Evolutionary conservation across 805 yeast genomes (phyloP).

Genomic region (Candida odintsovae): DNA sequence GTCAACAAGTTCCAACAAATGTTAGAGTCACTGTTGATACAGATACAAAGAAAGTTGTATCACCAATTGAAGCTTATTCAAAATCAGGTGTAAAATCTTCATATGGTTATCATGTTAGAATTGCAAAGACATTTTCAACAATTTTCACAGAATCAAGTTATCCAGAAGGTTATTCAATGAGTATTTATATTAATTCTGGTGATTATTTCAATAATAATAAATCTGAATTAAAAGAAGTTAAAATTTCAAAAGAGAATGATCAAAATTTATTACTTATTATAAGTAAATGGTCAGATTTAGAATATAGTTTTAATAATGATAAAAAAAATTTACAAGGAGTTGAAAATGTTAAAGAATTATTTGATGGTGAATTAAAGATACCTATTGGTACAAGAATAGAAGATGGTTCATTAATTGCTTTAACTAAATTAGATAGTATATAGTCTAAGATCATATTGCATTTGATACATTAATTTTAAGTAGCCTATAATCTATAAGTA

Average conservation of each 20-base stretch:
- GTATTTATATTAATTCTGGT: conserved; percentile 62
- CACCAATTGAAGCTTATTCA: conserved; percentile 63
- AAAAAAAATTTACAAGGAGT: conserved; percentile 46
- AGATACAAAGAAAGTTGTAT: conserved; percentile 53
- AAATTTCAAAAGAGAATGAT: conserved; percentile 17
- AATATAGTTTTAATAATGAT: conserved; percentile 47
- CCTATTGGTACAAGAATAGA: conserved; percentile 59
- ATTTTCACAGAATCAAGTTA: conserved; percentile 66
- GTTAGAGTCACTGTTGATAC: conserved; percentile 79
- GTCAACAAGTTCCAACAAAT: conserved; percentile 64
- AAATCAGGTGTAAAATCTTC: conserved; percentile 51
- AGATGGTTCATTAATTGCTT: conserved; percentile 60
- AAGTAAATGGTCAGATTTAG: conserved; percentile 58
- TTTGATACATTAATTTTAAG: no score
- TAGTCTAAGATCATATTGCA: background rate
- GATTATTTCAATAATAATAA: conserved; percentile 43
- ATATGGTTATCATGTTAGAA: conserved; percentile 71
- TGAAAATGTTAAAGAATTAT: conserved; percentile 51
- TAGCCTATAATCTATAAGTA: no score
- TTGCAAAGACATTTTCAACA: conserved; percentile 53
- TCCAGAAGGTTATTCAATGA: conserved; percentile 63
- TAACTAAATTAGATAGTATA: conserved; percentile 29
- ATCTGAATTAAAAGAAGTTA: conserved; percentile 20
- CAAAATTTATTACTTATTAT: conserved; percentile 45
- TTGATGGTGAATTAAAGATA: conserved; percentile 55